Conservation (phyloP, 2,329 filamentous ascomycete species). For the Fusarium continuum region DNA sequence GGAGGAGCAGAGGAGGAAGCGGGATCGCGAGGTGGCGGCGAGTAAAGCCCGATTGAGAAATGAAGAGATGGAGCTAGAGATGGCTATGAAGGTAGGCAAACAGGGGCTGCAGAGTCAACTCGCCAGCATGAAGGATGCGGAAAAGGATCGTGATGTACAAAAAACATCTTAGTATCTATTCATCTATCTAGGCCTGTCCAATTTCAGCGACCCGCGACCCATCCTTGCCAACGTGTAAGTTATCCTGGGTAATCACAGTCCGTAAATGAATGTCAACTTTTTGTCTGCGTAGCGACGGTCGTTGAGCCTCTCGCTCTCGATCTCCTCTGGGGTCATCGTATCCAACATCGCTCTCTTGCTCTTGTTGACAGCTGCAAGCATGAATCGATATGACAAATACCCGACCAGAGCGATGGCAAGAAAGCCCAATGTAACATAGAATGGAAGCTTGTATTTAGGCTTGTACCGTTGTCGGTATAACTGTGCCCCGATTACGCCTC, state of each 20-base stretch:
- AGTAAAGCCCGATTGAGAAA: conserved; percentile 70
- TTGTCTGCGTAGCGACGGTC: conserved; percentile 42
- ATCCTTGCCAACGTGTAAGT: not conserved
- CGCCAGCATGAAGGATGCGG: conserved; percentile 44
- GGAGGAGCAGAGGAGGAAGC: conserved; percentile 68
- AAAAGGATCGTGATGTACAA: conserved; percentile 32
- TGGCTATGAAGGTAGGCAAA: conserved; percentile 74
- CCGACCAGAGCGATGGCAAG: conserved; percentile 35
- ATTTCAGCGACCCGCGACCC: conserved; percentile 8
- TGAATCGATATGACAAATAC: conserved; percentile 37
- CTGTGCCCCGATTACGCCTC: conserved; percentile 41
- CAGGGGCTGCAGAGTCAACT: conserved; percentile 72
- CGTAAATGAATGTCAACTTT: conserved; percentile 44
- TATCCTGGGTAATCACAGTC: conserved; percentile 23
- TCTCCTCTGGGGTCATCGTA: conserved; percentile 35
- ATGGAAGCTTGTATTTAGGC: conserved; percentile 40
- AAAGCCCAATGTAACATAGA: conserved; percentile 41
- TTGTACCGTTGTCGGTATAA: conserved; percentile 38
- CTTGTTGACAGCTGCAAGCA: conserved; percentile 35
- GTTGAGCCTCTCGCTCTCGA: conserved; percentile 41
- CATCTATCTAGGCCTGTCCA: conserved; percentile 14
- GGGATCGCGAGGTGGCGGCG: conserved; percentile 66
- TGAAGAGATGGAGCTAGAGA: conserved; percentile 73
- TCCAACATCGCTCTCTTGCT: conserved; percentile 28
- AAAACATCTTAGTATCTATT: not conserved